Evolutionary conservation across 2,329 filamentous ascomycete species (phyloP).

Genomic region (Fusarium goolgardi): DNA sequence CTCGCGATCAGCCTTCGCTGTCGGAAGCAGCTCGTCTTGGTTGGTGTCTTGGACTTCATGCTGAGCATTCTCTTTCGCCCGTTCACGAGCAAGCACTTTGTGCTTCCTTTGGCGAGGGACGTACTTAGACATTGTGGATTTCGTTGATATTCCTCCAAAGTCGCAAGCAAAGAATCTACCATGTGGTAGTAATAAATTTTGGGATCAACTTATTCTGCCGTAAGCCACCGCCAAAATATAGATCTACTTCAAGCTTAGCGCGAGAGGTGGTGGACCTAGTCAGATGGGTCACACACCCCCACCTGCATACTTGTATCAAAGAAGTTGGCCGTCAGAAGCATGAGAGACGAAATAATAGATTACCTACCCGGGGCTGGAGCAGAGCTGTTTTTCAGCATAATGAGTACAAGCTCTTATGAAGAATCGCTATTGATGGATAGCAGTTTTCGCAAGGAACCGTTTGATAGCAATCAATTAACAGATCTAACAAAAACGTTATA

Average conservation of each 20-base stretch:
- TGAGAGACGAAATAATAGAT: no score
- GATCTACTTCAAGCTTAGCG: slow-evolving; percentile 51
- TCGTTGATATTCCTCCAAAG: not conserved
- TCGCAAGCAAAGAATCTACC: not conserved
- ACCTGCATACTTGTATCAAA: no score
- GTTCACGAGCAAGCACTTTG: slow-evolving; percentile 73
- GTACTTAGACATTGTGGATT: slow-evolving; percentile 63
- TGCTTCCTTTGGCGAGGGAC: slow-evolving; percentile 75
- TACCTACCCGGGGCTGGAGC: no score
- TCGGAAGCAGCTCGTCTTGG: slow-evolving; percentile 51
- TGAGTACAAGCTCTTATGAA: no score
- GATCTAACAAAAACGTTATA: no score
- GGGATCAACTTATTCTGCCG: slow-evolving; percentile 52
- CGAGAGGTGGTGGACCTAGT: slow-evolving; percentile 47
- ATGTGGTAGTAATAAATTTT: slow-evolving; percentile 50
- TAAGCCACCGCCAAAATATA: slow-evolving; percentile 51
- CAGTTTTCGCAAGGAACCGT: no score
- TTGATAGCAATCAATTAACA: no score
- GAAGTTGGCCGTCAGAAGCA: not conserved
- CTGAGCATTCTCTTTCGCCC: slow-evolving; percentile 58
- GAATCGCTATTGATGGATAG: no score
- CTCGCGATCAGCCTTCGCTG: slow-evolving; percentile 63
- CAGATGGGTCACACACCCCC: not conserved
- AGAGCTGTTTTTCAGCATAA: no score
- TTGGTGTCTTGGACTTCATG: slow-evolving; percentile 55